phyloP scores from a whole-genome alignment of 2,329 filamentous ascomycete genomes.

The Cordyceps cicadae region DNA sequence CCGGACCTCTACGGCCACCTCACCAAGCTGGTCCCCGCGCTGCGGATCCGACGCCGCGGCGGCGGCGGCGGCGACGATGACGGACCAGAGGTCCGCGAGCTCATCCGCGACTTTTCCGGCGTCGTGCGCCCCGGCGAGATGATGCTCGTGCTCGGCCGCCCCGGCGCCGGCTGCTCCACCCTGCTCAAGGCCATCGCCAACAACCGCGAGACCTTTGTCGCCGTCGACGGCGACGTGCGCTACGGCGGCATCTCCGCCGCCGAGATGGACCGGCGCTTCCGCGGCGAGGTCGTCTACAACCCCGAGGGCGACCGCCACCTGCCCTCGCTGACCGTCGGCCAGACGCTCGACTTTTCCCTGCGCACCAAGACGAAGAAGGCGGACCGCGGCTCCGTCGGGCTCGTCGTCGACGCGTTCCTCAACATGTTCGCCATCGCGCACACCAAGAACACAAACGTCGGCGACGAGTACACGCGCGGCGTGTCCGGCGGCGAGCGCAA shows the following conservation, averaged over 20 bases:
- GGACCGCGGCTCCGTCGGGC: constrained; percentile 53
- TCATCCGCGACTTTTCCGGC: constrained; percentile 27
- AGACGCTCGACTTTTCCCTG: constrained; percentile 67
- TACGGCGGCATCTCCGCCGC: constrained; percentile 45
- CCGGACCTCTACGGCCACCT: constrained; percentile 59
- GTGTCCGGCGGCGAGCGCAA: constrained; percentile 76
- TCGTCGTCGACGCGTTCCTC: constrained; percentile 62
- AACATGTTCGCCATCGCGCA: constrained; percentile 74
- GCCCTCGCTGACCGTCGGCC: constrained; percentile 65
- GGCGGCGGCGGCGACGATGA: no score
- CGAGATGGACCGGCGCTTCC: constrained; percentile 43
- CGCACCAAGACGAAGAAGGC: constrained; percentile 67
- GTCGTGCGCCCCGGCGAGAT: constrained; percentile 29
- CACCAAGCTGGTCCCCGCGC: constrained; percentile 8
- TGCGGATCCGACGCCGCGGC: neutral
- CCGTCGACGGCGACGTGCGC: constrained; percentile 57
- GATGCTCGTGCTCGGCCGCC: constrained; percentile 51
- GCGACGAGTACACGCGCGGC: constrained; percentile 63
- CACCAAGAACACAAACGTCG: constrained; percentile 65
- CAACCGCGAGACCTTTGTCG: constrained; percentile 55
- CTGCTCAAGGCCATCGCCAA: constrained; percentile 72
- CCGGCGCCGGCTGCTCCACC: constrained; percentile 67
- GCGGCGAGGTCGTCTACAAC: constrained; percentile 55
- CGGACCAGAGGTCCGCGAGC: constrained; percentile 18
- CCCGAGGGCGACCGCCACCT: constrained; percentile 71